Evolutionary conservation across 768 basidiomycete genomes (phyloP), one percentile per base, ranked within the genome.

Genomic region (Hypholoma sublateritium): DNA sequence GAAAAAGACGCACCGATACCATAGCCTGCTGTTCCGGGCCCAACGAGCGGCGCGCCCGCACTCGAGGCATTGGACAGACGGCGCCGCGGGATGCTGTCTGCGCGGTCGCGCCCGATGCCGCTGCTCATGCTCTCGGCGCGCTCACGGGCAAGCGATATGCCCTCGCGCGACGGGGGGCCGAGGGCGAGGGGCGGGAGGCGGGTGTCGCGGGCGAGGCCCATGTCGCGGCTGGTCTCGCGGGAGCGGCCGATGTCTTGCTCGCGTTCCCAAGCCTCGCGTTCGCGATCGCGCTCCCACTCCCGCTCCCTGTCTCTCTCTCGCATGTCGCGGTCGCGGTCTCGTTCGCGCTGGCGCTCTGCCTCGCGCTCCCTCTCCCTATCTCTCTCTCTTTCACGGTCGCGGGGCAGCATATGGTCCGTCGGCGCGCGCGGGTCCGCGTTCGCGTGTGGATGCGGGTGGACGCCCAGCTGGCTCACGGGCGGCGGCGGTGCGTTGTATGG

Each of bases 21-120:
- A 28, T 22, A 47, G 16, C 50, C 61, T 16, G 58, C 59, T 7
- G 62, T 59, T 13, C 60, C 63, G 50, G 63, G 63, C 2, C 63
- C 63, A 14, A 62, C 60, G 25, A 64, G 60, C 11, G 56, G 39
- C 36, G 46, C 19, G 3, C 43, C 21, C 7, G 49, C 36, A 41
- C 25, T 47, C 7, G 46, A 47, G 8, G 56, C 56, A 19, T 57
- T 57, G 8, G 48, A 50, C 16, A 35, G 49, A 16, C 56, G 48
- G n/a, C 56, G 46, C 22, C 49, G 48, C 12, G 17, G 21, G 21
- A 41, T 12, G 22, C 35, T 56, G 21, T 56, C 55, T n/a, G 48
- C 22, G 37, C 49, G 17, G 24, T 53, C 52, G 11, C 39, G 39
- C 17, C 17, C 13, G 17, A 37, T 37, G 52, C 13, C 51, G 51